These are phyloP conservation scores for Xylaria castorea DNA, from an alignment of 495 filamentous ascomycete species.

Conservation along the genomic window DNA sequence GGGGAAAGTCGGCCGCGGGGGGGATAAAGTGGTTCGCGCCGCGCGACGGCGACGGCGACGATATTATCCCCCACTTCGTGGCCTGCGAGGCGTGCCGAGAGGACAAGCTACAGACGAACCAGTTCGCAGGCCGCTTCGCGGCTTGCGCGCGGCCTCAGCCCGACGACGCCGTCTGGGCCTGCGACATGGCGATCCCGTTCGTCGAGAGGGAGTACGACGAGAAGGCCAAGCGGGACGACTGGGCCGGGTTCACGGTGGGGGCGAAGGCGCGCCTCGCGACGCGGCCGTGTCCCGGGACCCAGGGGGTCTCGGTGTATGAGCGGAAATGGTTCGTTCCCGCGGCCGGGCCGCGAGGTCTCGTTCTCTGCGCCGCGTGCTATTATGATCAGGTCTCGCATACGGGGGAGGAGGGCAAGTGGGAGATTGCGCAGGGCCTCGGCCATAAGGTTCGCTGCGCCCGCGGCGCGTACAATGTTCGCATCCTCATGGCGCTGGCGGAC, in stretches of 20 bases:
- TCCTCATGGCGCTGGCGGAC: constrained; percentile 39
- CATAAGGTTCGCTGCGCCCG: constrained; percentile 35
- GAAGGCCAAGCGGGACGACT: constrained; percentile 35
- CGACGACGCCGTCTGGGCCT: constrained; percentile 42
- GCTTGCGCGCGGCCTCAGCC: constrained; percentile 29
- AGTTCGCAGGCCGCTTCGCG: constrained; percentile 38
- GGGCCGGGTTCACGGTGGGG: constrained; percentile 38
- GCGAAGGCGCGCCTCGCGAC: constrained; percentile 35
- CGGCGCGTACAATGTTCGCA: constrained; percentile 36
- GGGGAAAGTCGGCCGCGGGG: constrained; percentile 11
- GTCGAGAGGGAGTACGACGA: constrained; percentile 41
- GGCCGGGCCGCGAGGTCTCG: constrained; percentile 34
- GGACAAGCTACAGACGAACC: constrained; percentile 42
- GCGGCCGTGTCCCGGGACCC: constrained; percentile 31
- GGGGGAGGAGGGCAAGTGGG: constrained; percentile 38
- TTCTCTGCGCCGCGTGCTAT: constrained; percentile 47
- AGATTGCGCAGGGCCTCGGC: constrained; percentile 28
- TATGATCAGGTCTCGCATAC: constrained; percentile 44
- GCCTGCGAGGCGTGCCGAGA: constrained; percentile 48
- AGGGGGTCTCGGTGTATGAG: constrained; percentile 22
- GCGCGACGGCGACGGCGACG: constrained; percentile 25
- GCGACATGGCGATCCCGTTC: constrained; percentile 42
- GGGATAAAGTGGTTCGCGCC: constrained; percentile 32
- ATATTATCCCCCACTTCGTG: constrained; percentile 42
- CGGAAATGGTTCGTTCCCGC: constrained; percentile 47